Conservation (phyloP, 139 green algal species). For the Marvania coccoides region DNA sequence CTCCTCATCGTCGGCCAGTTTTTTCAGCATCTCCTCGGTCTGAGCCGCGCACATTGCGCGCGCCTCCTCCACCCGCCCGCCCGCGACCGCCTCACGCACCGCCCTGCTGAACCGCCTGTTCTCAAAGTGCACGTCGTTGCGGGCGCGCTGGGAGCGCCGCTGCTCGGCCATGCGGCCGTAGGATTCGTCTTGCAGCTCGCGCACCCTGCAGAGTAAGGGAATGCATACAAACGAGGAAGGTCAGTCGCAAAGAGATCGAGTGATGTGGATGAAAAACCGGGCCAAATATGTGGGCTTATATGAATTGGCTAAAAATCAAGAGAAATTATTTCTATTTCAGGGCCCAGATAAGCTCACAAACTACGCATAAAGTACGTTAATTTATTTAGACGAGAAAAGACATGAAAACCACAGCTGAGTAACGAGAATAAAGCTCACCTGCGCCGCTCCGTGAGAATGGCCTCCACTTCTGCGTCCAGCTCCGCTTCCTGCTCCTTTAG, state of each 20-base stretch:
- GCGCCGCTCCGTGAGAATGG: conserved; percentile 23
- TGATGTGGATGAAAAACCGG: too few species aligned
- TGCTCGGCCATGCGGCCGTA: conserved; percentile 12
- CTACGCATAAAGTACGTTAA: too few species aligned
- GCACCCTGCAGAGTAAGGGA: too few species aligned
- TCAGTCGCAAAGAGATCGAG: too few species aligned
- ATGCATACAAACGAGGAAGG: too few species aligned
- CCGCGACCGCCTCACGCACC: conserved; percentile 7
- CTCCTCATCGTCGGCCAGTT: conserved; percentile 5
- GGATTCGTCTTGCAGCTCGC: conserved; percentile 27
- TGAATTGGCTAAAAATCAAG: too few species aligned
- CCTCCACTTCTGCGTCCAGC: conserved; percentile 16
- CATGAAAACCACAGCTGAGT: too few species aligned
- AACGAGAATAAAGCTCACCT: too few species aligned
- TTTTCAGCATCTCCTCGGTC: conserved; percentile 1
- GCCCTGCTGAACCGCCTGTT: conserved; percentile 20
- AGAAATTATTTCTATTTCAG: too few species aligned
- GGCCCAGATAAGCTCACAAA: too few species aligned
- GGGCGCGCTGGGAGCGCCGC: conserved; percentile 5
- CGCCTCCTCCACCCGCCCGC: conserved; percentile 25
- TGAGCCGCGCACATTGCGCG: conserved; percentile 21
- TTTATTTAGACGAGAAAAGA: too few species aligned
- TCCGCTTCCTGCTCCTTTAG: conserved; percentile 7
- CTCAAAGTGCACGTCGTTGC: conserved; percentile 28
- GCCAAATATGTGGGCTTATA: too few species aligned